These are phyloP conservation scores for Amphirosellinia nigrospora DNA, from an alignment of 495 filamentous ascomycete species.

Conservation along the genomic window DNA sequence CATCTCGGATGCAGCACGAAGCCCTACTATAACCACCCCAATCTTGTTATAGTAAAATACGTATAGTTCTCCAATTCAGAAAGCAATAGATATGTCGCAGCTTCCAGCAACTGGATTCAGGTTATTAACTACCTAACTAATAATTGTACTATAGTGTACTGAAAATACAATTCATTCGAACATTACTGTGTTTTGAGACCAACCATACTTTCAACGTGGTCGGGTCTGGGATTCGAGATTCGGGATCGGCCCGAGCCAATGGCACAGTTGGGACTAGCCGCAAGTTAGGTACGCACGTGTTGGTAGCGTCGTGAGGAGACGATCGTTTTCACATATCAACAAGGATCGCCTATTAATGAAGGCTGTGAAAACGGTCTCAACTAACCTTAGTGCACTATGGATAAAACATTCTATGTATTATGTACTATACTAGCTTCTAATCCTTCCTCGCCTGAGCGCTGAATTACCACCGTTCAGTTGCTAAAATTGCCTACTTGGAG, in stretches of 20 bases:
- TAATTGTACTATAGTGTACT: too few relatives aligned
- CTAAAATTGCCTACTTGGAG: conserved; percentile 4
- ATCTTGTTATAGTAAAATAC: background rate
- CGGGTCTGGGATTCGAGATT: conserved; percentile 14
- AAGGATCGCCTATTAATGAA: conserved; percentile 12
- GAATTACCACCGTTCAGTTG: background rate
- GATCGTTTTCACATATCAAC: conserved; percentile 26
- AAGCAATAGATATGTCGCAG: background rate
- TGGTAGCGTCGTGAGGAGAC: conserved; percentile 1
- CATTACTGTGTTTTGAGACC: background rate
- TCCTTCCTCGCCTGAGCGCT: conserved; percentile 3
- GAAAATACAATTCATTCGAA: background rate
- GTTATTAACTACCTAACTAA: background rate
- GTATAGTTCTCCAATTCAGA: background rate
- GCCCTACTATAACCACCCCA: conserved; percentile 4
- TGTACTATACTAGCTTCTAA: background rate
- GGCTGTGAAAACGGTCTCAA: conserved; percentile 1
- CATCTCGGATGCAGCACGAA: background rate
- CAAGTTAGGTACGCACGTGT: conserved; percentile 20
- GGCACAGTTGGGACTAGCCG: conserved; percentile 16
- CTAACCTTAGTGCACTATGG: background rate
- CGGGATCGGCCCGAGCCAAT: conserved; percentile 25
- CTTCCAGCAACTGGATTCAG: background rate
- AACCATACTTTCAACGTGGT: background rate
- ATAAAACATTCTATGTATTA: conserved; percentile 14